Evolutionary conservation across 1,284 basidiomycete genomes (phyloP), one percentile per base, ranked within the genome.

Genomic region (Tremellales sp.): DNA sequence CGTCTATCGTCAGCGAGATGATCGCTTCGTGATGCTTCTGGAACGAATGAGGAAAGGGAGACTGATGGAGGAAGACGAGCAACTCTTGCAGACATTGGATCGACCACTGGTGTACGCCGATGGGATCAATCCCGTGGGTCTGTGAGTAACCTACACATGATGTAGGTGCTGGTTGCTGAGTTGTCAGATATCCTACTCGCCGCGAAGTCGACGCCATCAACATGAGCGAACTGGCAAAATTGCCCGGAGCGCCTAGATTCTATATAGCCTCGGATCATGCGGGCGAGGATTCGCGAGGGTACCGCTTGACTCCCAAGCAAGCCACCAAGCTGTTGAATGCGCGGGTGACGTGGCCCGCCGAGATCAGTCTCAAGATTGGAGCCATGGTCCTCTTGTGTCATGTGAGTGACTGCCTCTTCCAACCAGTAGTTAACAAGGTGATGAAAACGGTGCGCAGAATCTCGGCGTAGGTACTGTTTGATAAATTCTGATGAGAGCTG

Each of bases 1-100:
- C n/a, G 89, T 93, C 14, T 93, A 91, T 63, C 65, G 76, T 41
- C 76, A 77, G 47, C 73, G 72, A 38, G 75, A 77, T 48, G 64
- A 66, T 38, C 56, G 35, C 21, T 57, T 57, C 28, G 38, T 54
- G 14, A 28, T 27, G 24, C 16, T 53, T 18, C 34, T 54, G 38
- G 68, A 71, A 47, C 64, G 45, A 24, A 41, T 54, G 33, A 21
- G 52, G n/a, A 5, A 32, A 16, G 52, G 39, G 8, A 14, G 16
- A 6, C 18, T 48, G 12, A 42, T 32, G 3, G 5, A 12, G 6
- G 14, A 24, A 12, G 47, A 45, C 18, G 16, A 21, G 7, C 13
- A 29, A 9, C 26, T 43, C 13, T 42, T 53, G 28, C 9, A 31
- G 13, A 39, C 29, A 9, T 27, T 53, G 19, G 37, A 21, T n/a